Conservation (phyloP, 495 filamentous ascomycete genomes). For the Penicillium canescens region DNA sequence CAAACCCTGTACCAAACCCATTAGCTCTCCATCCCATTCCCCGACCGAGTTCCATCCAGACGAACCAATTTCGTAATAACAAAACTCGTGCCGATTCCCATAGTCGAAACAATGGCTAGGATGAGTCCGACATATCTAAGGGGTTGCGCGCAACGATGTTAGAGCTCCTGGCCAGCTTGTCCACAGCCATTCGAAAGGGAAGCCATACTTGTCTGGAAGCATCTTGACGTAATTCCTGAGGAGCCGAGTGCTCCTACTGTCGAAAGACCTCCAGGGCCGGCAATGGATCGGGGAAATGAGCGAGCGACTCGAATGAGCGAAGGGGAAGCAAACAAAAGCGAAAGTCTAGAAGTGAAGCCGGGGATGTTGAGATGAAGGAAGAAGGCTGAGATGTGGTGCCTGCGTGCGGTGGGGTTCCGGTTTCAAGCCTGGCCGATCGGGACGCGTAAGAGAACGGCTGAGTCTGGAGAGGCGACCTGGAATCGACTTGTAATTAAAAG, state of each 20-base stretch:
- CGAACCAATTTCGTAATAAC: slow-evolving; percentile 90
- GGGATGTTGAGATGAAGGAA: slow-evolving; percentile 6
- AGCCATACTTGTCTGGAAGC: slow-evolving; percentile 82
- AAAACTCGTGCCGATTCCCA: slow-evolving; percentile 96
- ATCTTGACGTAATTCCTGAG: slow-evolving; percentile 51
- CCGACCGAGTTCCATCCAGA: slow-evolving; percentile 5
- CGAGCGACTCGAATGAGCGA: slow-evolving; percentile 19
- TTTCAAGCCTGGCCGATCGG: slow-evolving; percentile 33
- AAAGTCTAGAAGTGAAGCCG: slow-evolving; percentile 1
- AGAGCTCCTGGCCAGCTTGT: slow-evolving; percentile 25
- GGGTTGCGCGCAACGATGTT: slow-evolving; percentile 31
- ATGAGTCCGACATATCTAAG: slow-evolving; percentile 84
- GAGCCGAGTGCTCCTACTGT: slow-evolving; percentile 44
- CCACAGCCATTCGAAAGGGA: slow-evolving; percentile 4
- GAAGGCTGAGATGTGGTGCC: slow-evolving; percentile 18
- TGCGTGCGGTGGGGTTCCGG: slow-evolving; percentile 37
- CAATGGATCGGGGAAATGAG: slow-evolving; percentile 21
- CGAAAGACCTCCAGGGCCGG: slow-evolving; percentile 40
- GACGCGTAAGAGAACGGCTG: slow-evolving; percentile 26
- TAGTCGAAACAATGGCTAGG: slow-evolving; percentile 85
- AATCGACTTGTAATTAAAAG: no score
- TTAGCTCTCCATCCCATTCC: slow-evolving; percentile 14
- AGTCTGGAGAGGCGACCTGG: not conserved
- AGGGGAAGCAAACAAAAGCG: slow-evolving; percentile 11
- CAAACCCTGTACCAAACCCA: slow-evolving; percentile 62